These are phyloP conservation scores for Suhomyces vadensis DNA, from an alignment of 805 yeast genomes.

Conservation along the genomic window DNA sequence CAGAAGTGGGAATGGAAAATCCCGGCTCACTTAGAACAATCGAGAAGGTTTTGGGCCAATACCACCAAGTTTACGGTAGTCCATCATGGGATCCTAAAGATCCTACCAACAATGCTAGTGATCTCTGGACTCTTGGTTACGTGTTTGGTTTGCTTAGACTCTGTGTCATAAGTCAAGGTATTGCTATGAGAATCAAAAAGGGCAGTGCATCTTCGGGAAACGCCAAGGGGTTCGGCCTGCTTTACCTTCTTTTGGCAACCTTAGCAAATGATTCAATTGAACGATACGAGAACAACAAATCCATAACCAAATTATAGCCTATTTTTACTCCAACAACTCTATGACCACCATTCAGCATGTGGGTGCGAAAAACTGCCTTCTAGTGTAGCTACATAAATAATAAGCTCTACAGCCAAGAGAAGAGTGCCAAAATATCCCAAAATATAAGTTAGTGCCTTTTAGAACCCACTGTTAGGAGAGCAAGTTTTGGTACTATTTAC, in stretches of 20 bases:
- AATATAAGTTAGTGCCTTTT: too few species aligned
- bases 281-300: slow-evolving; percentile 3
- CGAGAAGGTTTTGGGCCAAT: slow-evolving; percentile 27
- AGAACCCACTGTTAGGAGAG: too few species aligned
- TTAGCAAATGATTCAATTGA: slow-evolving; percentile 27
- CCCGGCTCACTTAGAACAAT: slow-evolving; percentile 23
- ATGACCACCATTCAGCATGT: too few species aligned
- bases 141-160: slow-evolving; percentile 58
- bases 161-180: slow-evolving; percentile 61
- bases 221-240: slow-evolving; percentile 42
- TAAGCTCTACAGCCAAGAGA: too few species aligned
- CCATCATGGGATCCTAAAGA: slow-evolving; percentile 32
- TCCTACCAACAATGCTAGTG: slow-evolving; percentile 44
- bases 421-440: too few species aligned
- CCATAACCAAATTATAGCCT: background rate
- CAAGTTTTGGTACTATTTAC: too few species aligned
- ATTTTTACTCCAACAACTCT: too few species aligned
- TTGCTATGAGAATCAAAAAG: slow-evolving; percentile 52
- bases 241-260: slow-evolving; percentile 33
- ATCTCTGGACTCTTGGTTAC: slow-evolving; percentile 52
- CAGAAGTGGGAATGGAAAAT: slow-evolving; percentile 35
- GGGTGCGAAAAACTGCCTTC: too few species aligned
- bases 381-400: too few species aligned
- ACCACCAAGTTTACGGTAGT: slow-evolving; percentile 23
- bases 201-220: slow-evolving; percentile 54